Conservation (phyloP, 2,329 filamentous ascomycete species). For the Grosmannia penicillata region DNA sequence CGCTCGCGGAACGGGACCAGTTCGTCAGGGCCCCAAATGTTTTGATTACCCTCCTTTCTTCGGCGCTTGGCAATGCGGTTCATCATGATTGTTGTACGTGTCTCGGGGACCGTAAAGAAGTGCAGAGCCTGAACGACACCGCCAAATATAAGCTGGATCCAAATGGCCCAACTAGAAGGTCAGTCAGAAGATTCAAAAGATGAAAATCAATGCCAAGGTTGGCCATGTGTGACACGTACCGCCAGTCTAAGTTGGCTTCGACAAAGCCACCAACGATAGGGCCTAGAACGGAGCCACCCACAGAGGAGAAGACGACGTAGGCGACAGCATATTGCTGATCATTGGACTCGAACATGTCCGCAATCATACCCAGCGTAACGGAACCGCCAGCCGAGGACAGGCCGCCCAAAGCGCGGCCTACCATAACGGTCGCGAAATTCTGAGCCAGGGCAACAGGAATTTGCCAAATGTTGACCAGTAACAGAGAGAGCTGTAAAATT, state of each 20-base stretch:
- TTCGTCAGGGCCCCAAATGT: conserved; percentile 62
- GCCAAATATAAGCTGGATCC: conserved; percentile 74
- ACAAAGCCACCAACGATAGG: conserved; percentile 69
- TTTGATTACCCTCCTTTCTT: conserved; percentile 43
- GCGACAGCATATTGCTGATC: conserved; percentile 62
- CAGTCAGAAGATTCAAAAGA: too few relatives aligned
- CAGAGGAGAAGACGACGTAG: conserved; percentile 65
- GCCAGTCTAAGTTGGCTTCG: conserved; percentile 52
- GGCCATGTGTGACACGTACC: conserved; percentile 15
- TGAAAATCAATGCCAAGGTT: neutral
- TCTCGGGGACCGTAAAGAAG: conserved; percentile 60
- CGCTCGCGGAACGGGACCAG: conserved; percentile 43
- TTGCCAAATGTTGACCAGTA: conserved; percentile 66
- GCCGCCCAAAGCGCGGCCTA: conserved; percentile 55
- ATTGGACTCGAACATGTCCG: conserved; percentile 58
- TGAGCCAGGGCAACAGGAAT: conserved; percentile 57
- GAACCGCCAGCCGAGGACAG: conserved; percentile 58
- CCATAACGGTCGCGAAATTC: conserved; percentile 57
- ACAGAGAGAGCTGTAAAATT: conserved; percentile 56
- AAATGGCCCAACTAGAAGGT: conserved; percentile 39
- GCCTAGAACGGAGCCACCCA: conserved; percentile 61
- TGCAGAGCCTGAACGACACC: conserved; percentile 53
- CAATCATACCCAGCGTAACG: conserved; percentile 61
- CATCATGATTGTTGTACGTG: conserved; percentile 61
- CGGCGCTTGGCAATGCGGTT: conserved; percentile 64